phyloP scores from a whole-genome alignment of 2,329 filamentous ascomycete species.

The Cadophora gregata region DNA sequence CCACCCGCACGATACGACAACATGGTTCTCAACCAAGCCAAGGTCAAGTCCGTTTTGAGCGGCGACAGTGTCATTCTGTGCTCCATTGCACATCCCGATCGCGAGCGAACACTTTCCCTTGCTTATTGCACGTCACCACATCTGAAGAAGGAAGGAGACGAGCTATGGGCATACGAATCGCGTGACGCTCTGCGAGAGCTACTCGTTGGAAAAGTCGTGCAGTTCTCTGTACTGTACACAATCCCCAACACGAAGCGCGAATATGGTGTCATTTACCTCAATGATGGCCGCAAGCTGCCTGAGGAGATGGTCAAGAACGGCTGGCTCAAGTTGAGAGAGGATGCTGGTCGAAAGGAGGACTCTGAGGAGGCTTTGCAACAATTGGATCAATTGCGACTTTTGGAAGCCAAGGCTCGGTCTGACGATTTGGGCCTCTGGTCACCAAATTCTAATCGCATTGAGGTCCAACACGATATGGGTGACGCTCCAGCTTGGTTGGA shows the following conservation, averaged over 20 bases:
- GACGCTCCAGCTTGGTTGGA: slow-evolving; percentile 78
- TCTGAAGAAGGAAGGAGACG: slow-evolving; percentile 86
- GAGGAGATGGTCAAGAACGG: slow-evolving; percentile 86
- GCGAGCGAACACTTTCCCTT: slow-evolving; percentile 86
- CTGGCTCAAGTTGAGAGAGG: slow-evolving; percentile 92
- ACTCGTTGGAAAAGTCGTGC: slow-evolving; percentile 83
- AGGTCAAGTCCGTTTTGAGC: slow-evolving; percentile 92
- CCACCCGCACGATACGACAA: slow-evolving; percentile 42
- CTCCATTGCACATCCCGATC: slow-evolving; percentile 78
- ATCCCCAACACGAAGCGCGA: slow-evolving; percentile 86
- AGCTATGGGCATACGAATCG: slow-evolving; percentile 91
- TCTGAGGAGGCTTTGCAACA: slow-evolving; percentile 74
- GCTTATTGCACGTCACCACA: slow-evolving; percentile 92
- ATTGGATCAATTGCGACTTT: slow-evolving; percentile 76
- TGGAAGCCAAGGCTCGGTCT: slow-evolving; percentile 79
- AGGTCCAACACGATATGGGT: slow-evolving; percentile 81
- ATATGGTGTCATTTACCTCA: slow-evolving; percentile 81
- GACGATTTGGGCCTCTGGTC: slow-evolving; percentile 85
- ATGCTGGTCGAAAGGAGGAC: slow-evolving; percentile 91
- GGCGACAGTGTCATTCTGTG: slow-evolving; percentile 90
- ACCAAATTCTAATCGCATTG: slow-evolving; percentile 67
- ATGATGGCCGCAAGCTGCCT: slow-evolving; percentile 77
- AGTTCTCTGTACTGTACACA: slow-evolving; percentile 85
- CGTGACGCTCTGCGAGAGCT: slow-evolving; percentile 89
- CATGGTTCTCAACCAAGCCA: slow-evolving; percentile 57